A percentile compares a stretch with the other conserved stretches of the same genome.
Conservation (phyloP, 805 yeast genomes). For the Candida schatavii region DNA sequence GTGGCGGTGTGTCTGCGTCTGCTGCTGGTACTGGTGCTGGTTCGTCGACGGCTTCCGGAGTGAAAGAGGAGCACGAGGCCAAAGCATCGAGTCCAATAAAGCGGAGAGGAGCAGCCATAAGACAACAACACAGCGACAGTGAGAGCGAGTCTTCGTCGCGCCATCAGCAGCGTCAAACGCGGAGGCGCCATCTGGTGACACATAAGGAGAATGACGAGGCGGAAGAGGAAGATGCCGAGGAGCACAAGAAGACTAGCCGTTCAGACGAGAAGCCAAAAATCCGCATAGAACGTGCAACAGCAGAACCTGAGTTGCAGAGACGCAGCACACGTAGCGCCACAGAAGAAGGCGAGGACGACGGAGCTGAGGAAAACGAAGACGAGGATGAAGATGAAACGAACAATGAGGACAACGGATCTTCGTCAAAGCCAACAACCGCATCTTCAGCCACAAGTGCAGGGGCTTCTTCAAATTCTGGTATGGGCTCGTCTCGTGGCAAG, state of each 20-base stretch:
- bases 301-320: slow-evolving; percentile 11
- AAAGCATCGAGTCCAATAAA: slow-evolving; percentile 28
- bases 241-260: background rate
- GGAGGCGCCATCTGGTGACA: slow-evolving; percentile 5
- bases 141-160: slow-evolving; percentile 7
- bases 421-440: slow-evolving; percentile 17
- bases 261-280: background rate
- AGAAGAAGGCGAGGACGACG: slow-evolving; percentile 1
- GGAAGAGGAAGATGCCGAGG: background rate
- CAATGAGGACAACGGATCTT: background rate
- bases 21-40: background rate
- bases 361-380: slow-evolving; percentile 9
- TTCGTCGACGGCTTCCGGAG: too few relatives aligned
- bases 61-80: slow-evolving; percentile 1
- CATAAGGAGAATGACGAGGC: background rate
- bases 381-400: slow-evolving; percentile 1
- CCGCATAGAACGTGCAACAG: background rate
- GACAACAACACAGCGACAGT: slow-evolving; percentile 10
- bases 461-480: background rate
- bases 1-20: background rate
- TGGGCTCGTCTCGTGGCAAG: background rate
- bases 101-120: too few relatives aligned
- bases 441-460: background rate
- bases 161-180: background rate
- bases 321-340: too few relatives aligned